Conservation (phyloP, 2,329 filamentous ascomycete species). For the Didymella arachidicola region DNA sequence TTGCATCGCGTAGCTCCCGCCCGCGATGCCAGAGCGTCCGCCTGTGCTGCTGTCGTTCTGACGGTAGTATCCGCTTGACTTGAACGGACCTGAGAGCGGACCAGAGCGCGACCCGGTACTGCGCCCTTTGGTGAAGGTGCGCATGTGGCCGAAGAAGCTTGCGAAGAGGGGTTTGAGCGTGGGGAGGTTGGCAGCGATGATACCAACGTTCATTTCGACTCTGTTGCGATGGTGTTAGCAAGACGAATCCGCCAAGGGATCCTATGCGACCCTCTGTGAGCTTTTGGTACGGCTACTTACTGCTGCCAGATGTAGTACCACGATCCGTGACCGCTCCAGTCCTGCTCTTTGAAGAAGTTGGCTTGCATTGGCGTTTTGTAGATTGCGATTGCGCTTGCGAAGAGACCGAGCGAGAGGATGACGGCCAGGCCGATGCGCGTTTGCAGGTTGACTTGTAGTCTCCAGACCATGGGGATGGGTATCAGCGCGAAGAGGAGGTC, state of each 20-base stretch:
- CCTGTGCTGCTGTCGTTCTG: background rate
- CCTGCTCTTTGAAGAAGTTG: constrained; percentile 41
- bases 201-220: constrained; percentile 45
- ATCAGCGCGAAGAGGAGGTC: constrained; percentile 53
- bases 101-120: constrained; percentile 16
- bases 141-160: constrained; percentile 32
- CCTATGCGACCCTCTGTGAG: background rate
- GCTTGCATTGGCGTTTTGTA: constrained; percentile 24
- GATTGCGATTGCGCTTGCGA: background rate
- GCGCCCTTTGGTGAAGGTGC: constrained; percentile 31
- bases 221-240: constrained; percentile 6
- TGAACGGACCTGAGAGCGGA: background rate
- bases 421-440: background rate
- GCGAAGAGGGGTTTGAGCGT: constrained; percentile 41
- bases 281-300: constrained; percentile 16
- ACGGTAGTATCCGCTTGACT: background rate
- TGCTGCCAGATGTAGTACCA: constrained; percentile 42
- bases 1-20: background rate
- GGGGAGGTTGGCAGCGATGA: constrained; percentile 41
- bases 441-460: background rate
- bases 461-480: constrained; percentile 53
- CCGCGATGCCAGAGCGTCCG: background rate
- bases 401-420: background rate
- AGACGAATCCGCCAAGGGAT: background rate
- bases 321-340: constrained; percentile 35